phyloP scores from a whole-genome alignment of 2,329 filamentous ascomycete species.

The Aurifilum marmelostoma region DNA sequence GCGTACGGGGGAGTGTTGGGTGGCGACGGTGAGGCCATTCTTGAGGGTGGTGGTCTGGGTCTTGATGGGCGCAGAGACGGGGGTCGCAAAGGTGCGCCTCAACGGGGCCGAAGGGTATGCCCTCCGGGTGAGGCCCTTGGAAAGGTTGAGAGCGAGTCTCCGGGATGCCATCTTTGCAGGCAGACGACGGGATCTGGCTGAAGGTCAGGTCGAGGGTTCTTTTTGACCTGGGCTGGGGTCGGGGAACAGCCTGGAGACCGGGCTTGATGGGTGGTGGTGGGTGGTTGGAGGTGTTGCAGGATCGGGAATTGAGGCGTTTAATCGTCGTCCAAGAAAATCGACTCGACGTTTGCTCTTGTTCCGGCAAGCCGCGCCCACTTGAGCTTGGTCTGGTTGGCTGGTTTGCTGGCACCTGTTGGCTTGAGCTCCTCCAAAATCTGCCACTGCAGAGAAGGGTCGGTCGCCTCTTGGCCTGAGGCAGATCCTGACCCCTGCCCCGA shows the following conservation, averaged over 20 bases:
- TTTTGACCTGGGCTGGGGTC: constrained; percentile 10
- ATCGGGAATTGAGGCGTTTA: constrained; percentile 28
- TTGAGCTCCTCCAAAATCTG: constrained; percentile 19
- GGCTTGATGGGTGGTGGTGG: constrained; percentile 10
- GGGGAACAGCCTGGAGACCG: constrained; percentile 21
- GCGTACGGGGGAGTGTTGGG: constrained; percentile 97
- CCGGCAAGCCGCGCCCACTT: constrained; percentile 23
- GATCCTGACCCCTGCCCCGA: constrained; percentile 16
- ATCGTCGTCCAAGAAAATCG: constrained; percentile 20
- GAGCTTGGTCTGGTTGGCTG: constrained; percentile 16
- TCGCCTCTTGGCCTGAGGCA: constrained; percentile 25
- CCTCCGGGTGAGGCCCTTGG: constrained; percentile 84
- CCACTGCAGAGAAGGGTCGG: constrained; percentile 2
- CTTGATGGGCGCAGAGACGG: constrained; percentile 71
- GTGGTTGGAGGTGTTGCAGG: background rate
- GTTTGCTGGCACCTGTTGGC: constrained; percentile 11
- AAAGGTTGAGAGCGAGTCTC: constrained; percentile 94
- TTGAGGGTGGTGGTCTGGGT: constrained; percentile 95
- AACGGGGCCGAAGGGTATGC: constrained; percentile 79
- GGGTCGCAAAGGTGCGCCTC: constrained; percentile 88
- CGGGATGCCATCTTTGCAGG: constrained; percentile 82
- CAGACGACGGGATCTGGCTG: constrained; percentile 32
- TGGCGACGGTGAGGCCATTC: constrained; percentile 98
- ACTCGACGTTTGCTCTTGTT: constrained; percentile 23
- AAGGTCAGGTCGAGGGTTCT: constrained; percentile 21